Base-by-base conservation (phyloP, 106 monocot species). In the Acanthochlamys bracteata region DNA sequence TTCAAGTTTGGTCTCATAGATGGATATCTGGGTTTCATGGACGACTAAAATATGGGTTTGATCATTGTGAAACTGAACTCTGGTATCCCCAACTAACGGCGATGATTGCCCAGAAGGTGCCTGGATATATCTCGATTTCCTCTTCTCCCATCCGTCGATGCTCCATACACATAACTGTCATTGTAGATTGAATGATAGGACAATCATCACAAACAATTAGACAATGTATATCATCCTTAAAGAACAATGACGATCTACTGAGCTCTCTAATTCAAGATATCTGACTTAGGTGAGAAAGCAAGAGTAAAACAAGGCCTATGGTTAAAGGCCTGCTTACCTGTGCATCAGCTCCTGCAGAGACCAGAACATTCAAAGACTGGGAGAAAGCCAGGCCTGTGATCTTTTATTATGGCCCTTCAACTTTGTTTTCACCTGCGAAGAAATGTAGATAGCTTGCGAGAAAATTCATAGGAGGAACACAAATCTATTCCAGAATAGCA, bases 341-440 rank as follows among this genome's bases (percentile, higher is more conserved):
- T 67, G 86, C 52, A 76, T 86, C 86, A 41, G 86, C 86, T 65
- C 86, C 86, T 63, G 86, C 75, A 24, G 86, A 86, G 42, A 86
- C 79, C 15, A 86, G 74, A 39, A 82, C 76, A 58, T 79, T 76
- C 33, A 82, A 54, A 11, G 65, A 66, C 66, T 74, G 76, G 21
- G 86, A 86, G 59, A 86, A 86, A 24, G 86, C 86, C 53, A 86
- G 79, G 43, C 86, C 86, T n/a, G 86, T 82, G 23, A 86, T 82
- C 57, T 74, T 79, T 86, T 86, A 20, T 69, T 61, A 57, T 86
- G 86, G 27, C 82, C 82, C 69, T 63, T 82, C 26, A 86, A 76
- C 61, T 74, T 86, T 66, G 70, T 86, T 57, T 86, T 86, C 12
- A 86, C 86, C 86, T 86, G 74, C 3, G 66, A 24, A 58, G 9